Conservation (phyloP, 306 rosid genomes). For the Inga oerstediana region DNA sequence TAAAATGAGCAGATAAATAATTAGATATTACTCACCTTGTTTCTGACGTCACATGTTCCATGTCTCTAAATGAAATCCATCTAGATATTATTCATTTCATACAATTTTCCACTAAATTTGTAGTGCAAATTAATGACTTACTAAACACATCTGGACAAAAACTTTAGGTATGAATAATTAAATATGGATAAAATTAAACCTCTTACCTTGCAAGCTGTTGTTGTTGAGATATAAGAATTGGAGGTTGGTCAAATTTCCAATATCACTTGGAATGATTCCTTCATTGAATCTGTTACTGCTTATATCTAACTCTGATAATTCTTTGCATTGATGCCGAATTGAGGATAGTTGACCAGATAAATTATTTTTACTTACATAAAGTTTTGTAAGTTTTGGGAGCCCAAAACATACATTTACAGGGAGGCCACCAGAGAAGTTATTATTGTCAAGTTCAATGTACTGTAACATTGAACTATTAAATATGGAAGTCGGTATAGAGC, state of each 20-base stretch:
- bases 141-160: background rate
- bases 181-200: background rate
- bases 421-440: conserved; percentile 18
- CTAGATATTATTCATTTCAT: background rate
- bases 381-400: conserved; percentile 22
- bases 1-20: background rate
- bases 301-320: conserved; percentile 3
- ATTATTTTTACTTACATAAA: background rate
- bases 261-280: conserved; percentile 28
- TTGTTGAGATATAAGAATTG: conserved; percentile 3
- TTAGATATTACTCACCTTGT: background rate
- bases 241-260: conserved; percentile 31
- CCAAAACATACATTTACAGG: conserved; percentile 25
- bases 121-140: background rate
- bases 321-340: conserved; percentile 2
- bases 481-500: conserved; percentile 26
- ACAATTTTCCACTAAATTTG: background rate
- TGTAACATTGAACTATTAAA: conserved; percentile 27
- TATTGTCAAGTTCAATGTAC: conserved; percentile 1
- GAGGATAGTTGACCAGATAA: conserved; percentile 20
- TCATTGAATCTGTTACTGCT: conserved; percentile 5
- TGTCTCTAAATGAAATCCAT: background rate
- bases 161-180: background rate
- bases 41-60: background rate
- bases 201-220: conserved; percentile 32